phyloP scores from a whole-genome alignment of 2,329 filamentous ascomycete genomes.

The Aspergillus tamarii region DNA sequence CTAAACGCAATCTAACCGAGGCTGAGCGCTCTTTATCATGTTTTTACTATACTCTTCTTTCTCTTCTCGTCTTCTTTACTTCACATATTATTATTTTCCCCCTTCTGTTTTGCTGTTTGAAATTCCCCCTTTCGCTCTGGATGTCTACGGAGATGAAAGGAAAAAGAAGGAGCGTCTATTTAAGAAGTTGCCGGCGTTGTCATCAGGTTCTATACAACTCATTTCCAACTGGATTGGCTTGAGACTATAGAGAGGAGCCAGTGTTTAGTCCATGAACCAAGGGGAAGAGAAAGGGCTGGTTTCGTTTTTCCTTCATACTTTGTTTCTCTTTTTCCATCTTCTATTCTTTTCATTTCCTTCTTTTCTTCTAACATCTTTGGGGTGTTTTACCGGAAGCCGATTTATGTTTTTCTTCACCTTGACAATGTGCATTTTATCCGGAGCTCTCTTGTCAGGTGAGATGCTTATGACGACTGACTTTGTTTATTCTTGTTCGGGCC shows the following conservation, averaged over 20 bases:
- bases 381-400: background rate
- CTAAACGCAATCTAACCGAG: constrained; percentile 16
- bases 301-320: constrained; percentile 8
- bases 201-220: constrained; percentile 29
- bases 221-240: constrained; percentile 37
- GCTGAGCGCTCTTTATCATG: background rate
- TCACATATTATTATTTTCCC: constrained; percentile 13
- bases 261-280: constrained; percentile 13
- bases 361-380: background rate
- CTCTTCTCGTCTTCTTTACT: constrained; percentile 16
- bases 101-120: constrained; percentile 11
- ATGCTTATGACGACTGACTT: constrained; percentile 23
- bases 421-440: background rate
- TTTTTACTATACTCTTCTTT: constrained; percentile 13
- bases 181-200: constrained; percentile 22
- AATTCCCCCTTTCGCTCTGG: constrained; percentile 2
- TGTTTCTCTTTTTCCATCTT: constrained; percentile 3
- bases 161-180: constrained; percentile 11
- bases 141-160: constrained; percentile 13
- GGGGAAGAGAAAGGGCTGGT: constrained; percentile 9
- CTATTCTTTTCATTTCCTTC: constrained; percentile 10
- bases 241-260: constrained; percentile 28
- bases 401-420: constrained; percentile 4
- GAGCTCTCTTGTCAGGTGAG: constrained; percentile 3
- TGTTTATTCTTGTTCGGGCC: constrained; percentile 20